A percentile compares a stretch with the other conserved stretches of the same genome.
phyloP scores from a whole-genome alignment of 306 rosid species.

The Glycine soja region DNA sequence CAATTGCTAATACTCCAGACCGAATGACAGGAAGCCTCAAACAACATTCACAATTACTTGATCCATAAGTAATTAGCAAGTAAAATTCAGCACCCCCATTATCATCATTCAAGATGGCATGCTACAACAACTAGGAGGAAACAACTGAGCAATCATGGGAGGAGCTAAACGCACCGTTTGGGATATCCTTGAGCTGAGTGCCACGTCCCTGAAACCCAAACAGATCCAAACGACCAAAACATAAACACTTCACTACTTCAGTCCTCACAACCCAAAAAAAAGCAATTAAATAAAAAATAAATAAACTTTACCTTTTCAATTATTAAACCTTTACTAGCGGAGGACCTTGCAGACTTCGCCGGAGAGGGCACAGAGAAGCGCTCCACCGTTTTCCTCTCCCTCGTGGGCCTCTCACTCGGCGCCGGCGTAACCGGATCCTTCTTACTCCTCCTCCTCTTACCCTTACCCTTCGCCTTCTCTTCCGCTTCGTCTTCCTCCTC shows the following conservation, averaged over 20 bases:
- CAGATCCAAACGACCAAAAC: constrained; percentile 30
- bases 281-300: not conserved
- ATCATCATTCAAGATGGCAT: not conserved
- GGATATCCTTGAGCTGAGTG: constrained; percentile 85
- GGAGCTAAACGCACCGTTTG: constrained; percentile 68
- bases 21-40: not conserved
- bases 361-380: constrained; percentile 70
- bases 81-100: not conserved
- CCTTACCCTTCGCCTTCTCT: constrained; percentile 42
- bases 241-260: not conserved
- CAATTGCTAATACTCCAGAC: not conserved
- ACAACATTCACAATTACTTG: not conserved
- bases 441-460: constrained; percentile 33
- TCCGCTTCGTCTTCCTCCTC: constrained; percentile 41
- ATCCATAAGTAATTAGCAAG: constrained; percentile 23
- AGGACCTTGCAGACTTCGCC: constrained; percentile 57
- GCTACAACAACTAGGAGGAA: not conserved
- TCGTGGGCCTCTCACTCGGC: constrained; percentile 69
- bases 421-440: constrained; percentile 61
- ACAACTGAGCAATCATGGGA: not conserved
- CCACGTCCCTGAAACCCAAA: constrained; percentile 79
- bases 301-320: constrained; percentile 78
- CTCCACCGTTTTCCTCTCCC: constrained; percentile 91
- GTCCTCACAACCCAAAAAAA: not conserved
- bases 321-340: constrained; percentile 57